Evolutionary conservation across 495 filamentous ascomycete species (phyloP).

Genomic region (Neurospora cerealis): DNA sequence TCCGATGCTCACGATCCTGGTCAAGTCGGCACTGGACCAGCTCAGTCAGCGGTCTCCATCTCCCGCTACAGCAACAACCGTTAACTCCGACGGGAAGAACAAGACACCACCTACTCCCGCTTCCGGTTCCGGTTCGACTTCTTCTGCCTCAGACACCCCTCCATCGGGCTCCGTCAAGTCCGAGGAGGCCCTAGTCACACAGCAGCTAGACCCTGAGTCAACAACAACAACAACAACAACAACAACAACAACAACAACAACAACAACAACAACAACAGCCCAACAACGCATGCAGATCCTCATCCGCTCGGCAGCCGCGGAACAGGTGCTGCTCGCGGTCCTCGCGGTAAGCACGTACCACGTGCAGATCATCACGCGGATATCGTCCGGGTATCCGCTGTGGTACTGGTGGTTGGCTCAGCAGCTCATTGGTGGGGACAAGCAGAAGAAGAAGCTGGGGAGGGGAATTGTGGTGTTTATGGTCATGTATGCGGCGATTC

Average conservation of each 20-base stretch:
- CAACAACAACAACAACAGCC: neutral
- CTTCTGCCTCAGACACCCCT: neutral
- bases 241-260: no score
- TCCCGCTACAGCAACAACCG: neutral
- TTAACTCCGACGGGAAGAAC: neutral
- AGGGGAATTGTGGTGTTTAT: constrained; percentile 42
- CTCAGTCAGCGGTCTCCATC: constrained; percentile 13
- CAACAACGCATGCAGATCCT: constrained; percentile 12
- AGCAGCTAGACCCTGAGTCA: neutral
- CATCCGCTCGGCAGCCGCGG: constrained; percentile 51
- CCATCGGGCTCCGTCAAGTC: constrained; percentile 1
- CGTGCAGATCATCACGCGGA: constrained; percentile 83
- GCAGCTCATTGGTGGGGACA: constrained; percentile 22
- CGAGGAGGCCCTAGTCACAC: neutral
- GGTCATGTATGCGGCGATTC: constrained; percentile 71
- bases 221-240: neutral
- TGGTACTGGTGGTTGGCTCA: constrained; percentile 75
- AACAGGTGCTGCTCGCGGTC: constrained; percentile 61
- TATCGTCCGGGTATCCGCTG: constrained; percentile 79
- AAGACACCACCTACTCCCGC: neutral
- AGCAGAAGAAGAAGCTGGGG: constrained; percentile 15
- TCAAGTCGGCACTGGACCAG: constrained; percentile 46
- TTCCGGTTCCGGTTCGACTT: neutral
- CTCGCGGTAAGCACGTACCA: constrained; percentile 68
- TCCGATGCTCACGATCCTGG: constrained; percentile 66